Base-by-base conservation (phyloP, 1,139 yeast species). In the Yamadazyma buinensis region DNA sequence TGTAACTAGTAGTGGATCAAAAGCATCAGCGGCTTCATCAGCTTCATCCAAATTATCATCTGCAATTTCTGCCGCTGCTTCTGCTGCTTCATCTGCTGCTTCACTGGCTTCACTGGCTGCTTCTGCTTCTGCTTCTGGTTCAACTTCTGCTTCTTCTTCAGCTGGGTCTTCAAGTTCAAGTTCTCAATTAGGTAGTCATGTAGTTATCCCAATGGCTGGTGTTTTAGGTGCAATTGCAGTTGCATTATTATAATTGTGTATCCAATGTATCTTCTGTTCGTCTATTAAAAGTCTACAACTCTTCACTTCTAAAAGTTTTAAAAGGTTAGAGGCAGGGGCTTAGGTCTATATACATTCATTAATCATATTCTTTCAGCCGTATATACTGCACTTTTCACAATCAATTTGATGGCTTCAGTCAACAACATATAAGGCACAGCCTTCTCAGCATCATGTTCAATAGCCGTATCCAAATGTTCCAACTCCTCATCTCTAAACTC, bases 381-480 rank as follows among this genome's bases (percentile, higher is more conserved):
- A 83, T 84, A 83, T 35, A 92, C 87, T n/a, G 98, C 97, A 10
- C 77, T 83, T 49, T 74, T 75, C 53, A 97, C 90, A 4, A 90
- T 80, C 36, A 73, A 58, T 57, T 88, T 92, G 47, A 94, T 88
- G 8, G 82, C 79, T 55, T 90, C 97, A 0, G 97, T 92, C 36
- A 92, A 67, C 26, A 90, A 56, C 66, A 83, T 73, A 59, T 94
- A 92, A 1, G 98, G 98, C 32, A 86, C 86, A 2, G 99, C 98
- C 48, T 80, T 77, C 47, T 88, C 84, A 1, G 98, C 92, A 53
- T 92, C 97, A 52, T 90, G 75, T 45, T 84, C 83, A 25, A 94
- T 76, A 1, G 98, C 98, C 1, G 96, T 92, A 48, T 92, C 87
- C 49, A 94, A 69, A 65, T 92, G 99, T 59, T 92, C 98, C 43